Evolutionary conservation across 257 asterid genomes (phyloP), one percentile per base, ranked within the genome.

Genomic region (Rauvolfia tetraphylla): DNA sequence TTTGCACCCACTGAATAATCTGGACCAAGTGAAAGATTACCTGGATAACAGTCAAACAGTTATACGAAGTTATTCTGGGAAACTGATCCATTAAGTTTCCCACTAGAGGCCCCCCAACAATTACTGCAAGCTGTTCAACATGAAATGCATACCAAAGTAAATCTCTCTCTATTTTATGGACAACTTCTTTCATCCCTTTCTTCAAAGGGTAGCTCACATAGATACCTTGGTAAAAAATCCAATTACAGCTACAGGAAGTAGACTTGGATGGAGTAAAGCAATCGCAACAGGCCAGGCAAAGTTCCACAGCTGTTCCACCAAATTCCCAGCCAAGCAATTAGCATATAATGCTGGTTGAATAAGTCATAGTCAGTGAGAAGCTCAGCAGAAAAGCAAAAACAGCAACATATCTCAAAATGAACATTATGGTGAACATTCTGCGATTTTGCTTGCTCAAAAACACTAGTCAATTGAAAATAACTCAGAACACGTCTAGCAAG

Each of bases 281-380:
- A 95, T 90, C 82, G 99, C 87, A 76, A 93, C 96, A 73, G 99
- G 99, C 91, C 96, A 95, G 75, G 98, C 93, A 41, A 95, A 93
- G 86, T 78, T 91, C 99, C 99, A 93, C 20, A 95, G 97, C 85
- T 95, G 98, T 84, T 95, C 99, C 81, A 93, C 98, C 88, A 88
- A 82, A 87, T 90, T 91, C 81, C 96, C 99, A 82, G 93, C 98
- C 83, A 91, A 81, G 87, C 97, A 95, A 89, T 93, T 89, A 82
- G 91, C 99, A 76, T 92, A 95, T 44, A 95, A 82, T 83, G 96
- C 98, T 90, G 89, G 58, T 59, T 29, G 48, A 71, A 78, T 38
- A 61, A n/a, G 58, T 48, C 83, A 71, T 54, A 36, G 70, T n/a
- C 27, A 49, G 69, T 82, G 68, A 80, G 82, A 62, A 58, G 41